Conservation (phyloP, 768 basidiomycete genomes). For the Asterophora lycoperdoides region DNA sequence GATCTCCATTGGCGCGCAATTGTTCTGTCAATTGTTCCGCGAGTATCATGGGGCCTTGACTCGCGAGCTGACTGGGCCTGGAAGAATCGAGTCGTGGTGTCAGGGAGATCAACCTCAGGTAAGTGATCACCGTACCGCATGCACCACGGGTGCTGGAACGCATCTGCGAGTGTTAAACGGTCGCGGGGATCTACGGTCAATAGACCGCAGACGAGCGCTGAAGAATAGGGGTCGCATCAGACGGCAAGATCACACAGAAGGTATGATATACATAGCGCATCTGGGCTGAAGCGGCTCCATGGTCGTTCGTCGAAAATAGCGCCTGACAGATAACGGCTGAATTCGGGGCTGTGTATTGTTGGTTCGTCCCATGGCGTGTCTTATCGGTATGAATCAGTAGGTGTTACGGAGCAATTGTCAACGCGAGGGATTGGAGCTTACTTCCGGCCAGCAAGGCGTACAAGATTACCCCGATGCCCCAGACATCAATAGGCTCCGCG, state of each 20-base stretch:
- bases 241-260: not conserved
- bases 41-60: constrained; percentile 45
- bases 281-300: constrained; percentile 63
- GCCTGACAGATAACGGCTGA: constrained; percentile 66
- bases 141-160: constrained; percentile 65
- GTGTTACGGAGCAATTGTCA: not conserved
- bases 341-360: constrained; percentile 75
- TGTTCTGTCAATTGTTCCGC: constrained; percentile 69
- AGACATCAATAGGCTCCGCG: constrained; percentile 92
- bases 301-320: constrained; percentile 71
- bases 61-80: constrained; percentile 70
- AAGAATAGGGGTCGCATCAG: not conserved
- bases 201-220: constrained; percentile 75
- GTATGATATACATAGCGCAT: constrained; percentile 55
- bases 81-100: not conserved
- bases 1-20: constrained; percentile 67
- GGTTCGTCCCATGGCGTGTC: constrained; percentile 99
- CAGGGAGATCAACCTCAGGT: not conserved
- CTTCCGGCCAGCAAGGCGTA: constrained; percentile 90
- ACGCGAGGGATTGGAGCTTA: constrained; percentile 33
- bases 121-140: constrained; percentile 41
- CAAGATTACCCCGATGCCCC: constrained; percentile 94
- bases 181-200: constrained; percentile 64
- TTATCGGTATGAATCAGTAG: constrained; percentile 24
- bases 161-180: constrained; percentile 58